phyloP scores from a whole-genome alignment of 1,139 yeast genomes.

The Entelexis paramagnoliae region DNA sequence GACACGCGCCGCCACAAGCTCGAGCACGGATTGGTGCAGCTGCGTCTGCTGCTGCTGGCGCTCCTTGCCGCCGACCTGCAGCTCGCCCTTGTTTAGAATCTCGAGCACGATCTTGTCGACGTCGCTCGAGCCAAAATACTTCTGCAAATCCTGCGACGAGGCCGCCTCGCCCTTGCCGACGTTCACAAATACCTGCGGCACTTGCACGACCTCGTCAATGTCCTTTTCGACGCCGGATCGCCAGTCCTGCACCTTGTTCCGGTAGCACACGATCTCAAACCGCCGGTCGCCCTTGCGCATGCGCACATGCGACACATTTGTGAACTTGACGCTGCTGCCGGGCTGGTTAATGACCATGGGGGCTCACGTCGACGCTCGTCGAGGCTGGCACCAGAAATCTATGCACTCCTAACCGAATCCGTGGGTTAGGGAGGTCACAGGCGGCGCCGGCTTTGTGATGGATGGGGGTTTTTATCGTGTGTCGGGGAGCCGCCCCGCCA shows the following conservation, averaged over 20 bases:
- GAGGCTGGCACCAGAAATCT: not conserved
- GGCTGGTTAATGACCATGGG: slow-evolving; percentile 46
- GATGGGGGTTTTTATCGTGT: too few relatives aligned
- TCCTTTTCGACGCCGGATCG: slow-evolving; percentile 82
- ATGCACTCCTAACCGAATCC: not conserved
- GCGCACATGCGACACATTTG: slow-evolving; percentile 86
- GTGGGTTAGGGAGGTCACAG: not conserved
- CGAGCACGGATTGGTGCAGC: slow-evolving; percentile 72
- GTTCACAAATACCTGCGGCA: slow-evolving; percentile 86
- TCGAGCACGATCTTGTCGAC: slow-evolving; percentile 64
- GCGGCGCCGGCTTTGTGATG: not conserved
- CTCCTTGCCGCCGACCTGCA: slow-evolving; percentile 90
- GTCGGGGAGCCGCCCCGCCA: too few relatives aligned
- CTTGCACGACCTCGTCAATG: slow-evolving; percentile 87
- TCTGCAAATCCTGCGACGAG: slow-evolving; percentile 67
- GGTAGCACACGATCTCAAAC: slow-evolving; percentile 93
- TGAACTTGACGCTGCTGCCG: slow-evolving; percentile 71
- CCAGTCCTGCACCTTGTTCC: slow-evolving; percentile 94
- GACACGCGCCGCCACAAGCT: slow-evolving; percentile 78
- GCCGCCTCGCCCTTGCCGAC: slow-evolving; percentile 96
- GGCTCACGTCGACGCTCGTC: not conserved
- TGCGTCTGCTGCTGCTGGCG: slow-evolving; percentile 66
- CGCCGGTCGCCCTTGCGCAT: slow-evolving; percentile 73
- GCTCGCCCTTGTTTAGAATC: slow-evolving; percentile 81
- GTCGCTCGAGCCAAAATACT: slow-evolving; percentile 67